Evolutionary conservation across 108 stramenopile species (phyloP), one percentile per base, ranked within the genome.

Genomic region (Fistulifera pelliculosa): DNA sequence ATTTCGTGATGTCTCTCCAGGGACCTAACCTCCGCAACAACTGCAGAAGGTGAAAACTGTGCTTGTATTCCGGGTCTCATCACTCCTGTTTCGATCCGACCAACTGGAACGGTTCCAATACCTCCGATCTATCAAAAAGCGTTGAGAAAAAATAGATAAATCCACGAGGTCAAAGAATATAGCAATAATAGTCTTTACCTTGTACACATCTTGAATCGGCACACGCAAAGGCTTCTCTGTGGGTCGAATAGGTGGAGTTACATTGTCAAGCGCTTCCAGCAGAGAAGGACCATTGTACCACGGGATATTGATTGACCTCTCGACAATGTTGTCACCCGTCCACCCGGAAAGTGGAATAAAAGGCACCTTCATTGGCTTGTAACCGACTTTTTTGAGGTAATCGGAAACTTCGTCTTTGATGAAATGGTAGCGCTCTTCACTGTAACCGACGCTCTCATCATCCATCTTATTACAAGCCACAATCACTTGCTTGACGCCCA

Each of bases 381-480:
- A 84, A 10, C 81, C 89, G 44, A 86, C 56, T 50, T 76, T 73
- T 56, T 78, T 79, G 42, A 85, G 56, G 58, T 73, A 80, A 22
- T 58, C 35, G 6, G 54, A 47, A 40, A 80, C 62, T 74, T 94
- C 93, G 25, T 40, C 65, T 68, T 83, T 93, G 66, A 98, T 90
- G 70, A 90, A 89, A 15, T 87, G 77, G 74, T 74, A 98, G 47
- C 94, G 94, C 14, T 52, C 56, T 70, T 98, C 80, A 45, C 77
- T 69, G 74, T 87, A 96, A 41, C 88, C 70, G 65, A 87, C 89
- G 6, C 89, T 72, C 15, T 66, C 70, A 62, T 91, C 87, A 70
- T 98, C 97, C 94, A 98, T 96, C 69, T 98, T 96, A 81, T 95
- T 98, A 25, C 87, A 52, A 55, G 77, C 85, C 18, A 96, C 94